phyloP scores from a whole-genome alignment of 495 filamentous ascomycete genomes.

The Geoglossum glabrum region DNA sequence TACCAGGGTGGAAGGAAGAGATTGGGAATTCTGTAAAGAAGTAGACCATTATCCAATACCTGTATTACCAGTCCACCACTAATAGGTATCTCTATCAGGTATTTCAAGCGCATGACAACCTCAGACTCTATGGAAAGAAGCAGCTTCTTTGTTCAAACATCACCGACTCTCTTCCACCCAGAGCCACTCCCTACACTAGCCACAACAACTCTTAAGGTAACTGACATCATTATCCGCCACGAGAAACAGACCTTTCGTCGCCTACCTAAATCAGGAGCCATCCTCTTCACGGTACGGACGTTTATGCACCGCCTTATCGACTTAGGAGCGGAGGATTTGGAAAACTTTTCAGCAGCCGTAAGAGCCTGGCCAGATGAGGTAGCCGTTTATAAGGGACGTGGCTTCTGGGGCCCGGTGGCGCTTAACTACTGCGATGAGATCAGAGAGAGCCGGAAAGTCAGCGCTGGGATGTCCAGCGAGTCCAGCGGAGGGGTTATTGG shows the following conservation, averaged over 20 bases:
- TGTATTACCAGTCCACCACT: not conserved
- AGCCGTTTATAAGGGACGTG: conserved; percentile 29
- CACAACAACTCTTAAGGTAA: not conserved
- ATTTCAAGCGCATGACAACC: conserved; percentile 27
- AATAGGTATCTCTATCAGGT: conserved; percentile 17
- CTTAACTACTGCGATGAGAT: conserved; percentile 22
- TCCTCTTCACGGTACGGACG: conserved; percentile 36
- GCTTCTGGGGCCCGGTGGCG: conserved; percentile 27
- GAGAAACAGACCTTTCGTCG: conserved; percentile 36
- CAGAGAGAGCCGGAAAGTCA: not conserved
- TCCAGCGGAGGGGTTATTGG: too few species aligned
- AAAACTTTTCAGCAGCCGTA: conserved; percentile 27
- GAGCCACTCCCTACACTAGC: not conserved
- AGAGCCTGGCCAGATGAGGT: conserved; percentile 32
- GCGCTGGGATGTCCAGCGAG: too few species aligned
- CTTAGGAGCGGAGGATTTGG: conserved; percentile 24
- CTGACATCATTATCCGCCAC: conserved; percentile 27
- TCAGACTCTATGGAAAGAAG: conserved; percentile 30
- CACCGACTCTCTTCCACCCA: conserved; percentile 18
- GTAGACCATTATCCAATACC: conserved; percentile 17
- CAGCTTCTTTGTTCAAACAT: conserved; percentile 34
- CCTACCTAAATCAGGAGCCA: conserved; percentile 24
- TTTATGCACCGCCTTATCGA: conserved; percentile 27
- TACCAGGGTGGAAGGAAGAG: conserved; percentile 34
- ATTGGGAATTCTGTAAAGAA: conserved; percentile 29